Evolutionary conservation across 352 stramenopile species (phyloP), one percentile per base, ranked within the genome.

Genomic region (Phytophthora constricta): DNA sequence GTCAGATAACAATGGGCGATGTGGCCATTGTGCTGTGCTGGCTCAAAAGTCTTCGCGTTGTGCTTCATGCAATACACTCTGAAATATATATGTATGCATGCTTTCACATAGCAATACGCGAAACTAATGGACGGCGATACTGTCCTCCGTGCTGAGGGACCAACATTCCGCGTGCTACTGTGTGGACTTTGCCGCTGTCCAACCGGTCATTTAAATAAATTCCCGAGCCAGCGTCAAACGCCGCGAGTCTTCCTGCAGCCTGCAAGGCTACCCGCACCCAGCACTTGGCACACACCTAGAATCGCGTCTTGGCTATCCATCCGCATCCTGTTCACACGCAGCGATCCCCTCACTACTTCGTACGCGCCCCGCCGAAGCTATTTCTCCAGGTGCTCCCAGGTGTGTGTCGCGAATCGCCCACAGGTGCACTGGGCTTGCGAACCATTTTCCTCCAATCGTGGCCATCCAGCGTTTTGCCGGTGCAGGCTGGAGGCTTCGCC

Each of bases 331-430:
- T 4, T 17, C 19, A 43, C 16, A 13, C 20, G 16, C 9, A 23
- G 26, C 0, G 20, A 14, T 1, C 4, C 1, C 19, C 33, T 45
- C 31, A 13, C 10, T 16, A 34, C 10, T 2, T 16, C 59, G 43
- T 27, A 72, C 47, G 33, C 43, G 56, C 60, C 71, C 62, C 62
- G 45, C 63, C 62, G 70, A 82, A 81, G 66, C 56, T 81, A 79
- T 81, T 74, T 67, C 48, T 55, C 62, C 20, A 5, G 10, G 33
- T 62, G 58, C 33, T 16, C 28, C 49, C 74, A 77, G 71, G 68
- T 77, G 72, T 74, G 57, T 71, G 37, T 61, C 54, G 53, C 51
- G 64, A 65, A 72, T 69, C 41, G 68, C 60, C 60, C 34, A 42
- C 34, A 10, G 34, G 14, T 42, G 34, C 34, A 42, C 34, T 42